Evolutionary conservation across 139 green algal species (phyloP), one percentile per base, ranked within the genome.

Genomic region (Edaphochlamys debaryana): DNA sequence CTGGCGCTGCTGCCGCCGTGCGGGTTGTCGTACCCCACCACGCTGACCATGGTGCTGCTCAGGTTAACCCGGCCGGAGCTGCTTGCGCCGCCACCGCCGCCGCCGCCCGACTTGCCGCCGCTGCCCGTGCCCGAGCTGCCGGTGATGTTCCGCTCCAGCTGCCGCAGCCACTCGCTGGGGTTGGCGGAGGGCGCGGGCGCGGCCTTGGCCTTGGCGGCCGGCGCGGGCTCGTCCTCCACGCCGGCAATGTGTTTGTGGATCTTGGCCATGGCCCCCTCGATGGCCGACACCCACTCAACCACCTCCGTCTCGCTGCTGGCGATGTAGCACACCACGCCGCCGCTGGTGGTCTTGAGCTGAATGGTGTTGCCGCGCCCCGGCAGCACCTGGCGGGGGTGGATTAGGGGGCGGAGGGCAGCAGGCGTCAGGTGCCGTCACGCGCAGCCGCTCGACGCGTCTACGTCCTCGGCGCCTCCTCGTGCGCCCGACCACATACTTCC

Each of bases 201-300:
- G 52, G 52, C 6, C 68, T 37, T 54, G 27, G 41, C 7, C 48
- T 32, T n/a, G 1, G 72, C 52, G 0, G 64, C 17, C 9, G 48
- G 23, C 20, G 79, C 3, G 22, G 78, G 71, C 67, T 85, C 86
- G 42, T 91, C 94, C 13, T 97, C 95, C 42, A 95, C 88, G 0
- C 94, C 93, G 0, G 93, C 95, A 27, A 95, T 77, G 32, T 90
- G 69, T 45, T 91, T 92, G 29, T 94, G 84, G 23, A 98, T 96
- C 42, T 66, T 69, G 29, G 84, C 73, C 27, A 97, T 90, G 0
- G 93, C 87, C 4, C 87, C 90, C 69, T 98, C 93, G n/a, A 98
- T 69, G 0, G 94, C 95, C 3, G 90, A 95, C 52, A 97, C 87
- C 95, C 95, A 98, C 88, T 97, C 94, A 38, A 98, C 95, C 73